Evolutionary conservation across 2,329 filamentous ascomycete species (phyloP), one percentile per base, ranked within the genome.

Genomic region (Neurospora crassa): DNA sequence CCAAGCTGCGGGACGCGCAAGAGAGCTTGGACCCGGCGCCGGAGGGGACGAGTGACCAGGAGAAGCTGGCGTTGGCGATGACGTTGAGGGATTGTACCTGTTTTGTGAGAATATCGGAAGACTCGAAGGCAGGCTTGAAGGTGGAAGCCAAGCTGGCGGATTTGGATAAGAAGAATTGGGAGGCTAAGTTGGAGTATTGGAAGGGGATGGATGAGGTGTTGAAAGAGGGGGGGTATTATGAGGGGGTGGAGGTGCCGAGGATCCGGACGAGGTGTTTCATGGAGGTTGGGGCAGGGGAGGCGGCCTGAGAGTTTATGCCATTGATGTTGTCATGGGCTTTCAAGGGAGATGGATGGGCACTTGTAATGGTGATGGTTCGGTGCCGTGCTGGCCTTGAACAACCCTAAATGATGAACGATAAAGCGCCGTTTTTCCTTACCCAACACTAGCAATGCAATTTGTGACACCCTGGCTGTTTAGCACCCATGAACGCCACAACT

Each of bases 21-120:
- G 78, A 83, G 67, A 78, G 78, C 1, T 73, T 77, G 24, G 79
- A 83, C 71, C 72, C 78, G 4, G 53, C 53, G 53, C 29, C 53
- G 3, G 53, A 63, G 29, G 53, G 53, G 42, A 59, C 37, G 72
- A 73, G 5, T 70, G 77, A 79, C 3, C 80, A 85, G 43, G 78
- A 81, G 12, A 82, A 86, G 40, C 89, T 92, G 72, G 85, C 87
- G 14, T 83, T 92, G 7, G 91, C 91, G 71, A 95, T 95, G 92
- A 94, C 92, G 3, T 79, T 96, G 74, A 84, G 92, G 68, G 92
- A 96, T 82, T 94, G 92, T 79, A 92, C 91, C 3, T 87, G 92
- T 76, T 94, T 91, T 77, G 82, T 93, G 53, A 87, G 88, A 76
- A 85, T 93, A 71, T 80, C 80, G 8, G 73, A 75, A 20, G 77